Evolutionary conservation across 495 filamentous ascomycete genomes (phyloP), one percentile per base, ranked within the genome.

Genomic region (Aspergillus conjunctus): DNA sequence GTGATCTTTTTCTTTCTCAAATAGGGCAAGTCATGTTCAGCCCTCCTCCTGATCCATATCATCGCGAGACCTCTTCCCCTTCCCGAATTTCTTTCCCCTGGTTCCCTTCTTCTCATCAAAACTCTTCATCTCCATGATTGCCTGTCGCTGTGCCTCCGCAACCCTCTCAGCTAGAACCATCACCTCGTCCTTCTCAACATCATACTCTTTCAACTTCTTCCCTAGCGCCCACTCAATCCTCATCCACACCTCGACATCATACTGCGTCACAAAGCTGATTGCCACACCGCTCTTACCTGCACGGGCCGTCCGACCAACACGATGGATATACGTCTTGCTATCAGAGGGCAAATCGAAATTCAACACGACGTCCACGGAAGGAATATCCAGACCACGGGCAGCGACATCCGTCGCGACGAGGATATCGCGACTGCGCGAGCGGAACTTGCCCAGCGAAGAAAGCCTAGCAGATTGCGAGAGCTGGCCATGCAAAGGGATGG

Each of bases 371-470:
- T 97, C 93, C 4, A 98, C 94, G 48, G 85, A 86, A 20, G 93
- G 92, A 59, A 98, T 96, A 83, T 98, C 94, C 8, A 98, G 81
- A 79, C 94, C 94, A 66, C 94, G 85, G 9, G 94, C 91, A 4
- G 95, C 94, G 26, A 98, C 92, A 69, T 98, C 94, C 0, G 93
- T 98, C 1, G 93, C 93, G n/a, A 97, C 89, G 14, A 98, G 84
- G 58, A 98, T 93, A 58, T 93, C 83, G 10, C 92, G 80, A 51
- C 77, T 82, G 12, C 88, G 83, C 1, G 86, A 82, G 11, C 87
- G 85, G 80, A 98, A 97, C 73, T 96, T 97, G 66, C 87, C 88
- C 14, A 98, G 78, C 0, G 94, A 87, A 9, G 89, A 93, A 0
- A 98, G 74, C 22, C 94, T 90, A 6, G 91, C 79, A 7, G 86